Conservation (phyloP, 2,329 filamentous ascomycete species). For the Fusarium miscanthi region DNA sequence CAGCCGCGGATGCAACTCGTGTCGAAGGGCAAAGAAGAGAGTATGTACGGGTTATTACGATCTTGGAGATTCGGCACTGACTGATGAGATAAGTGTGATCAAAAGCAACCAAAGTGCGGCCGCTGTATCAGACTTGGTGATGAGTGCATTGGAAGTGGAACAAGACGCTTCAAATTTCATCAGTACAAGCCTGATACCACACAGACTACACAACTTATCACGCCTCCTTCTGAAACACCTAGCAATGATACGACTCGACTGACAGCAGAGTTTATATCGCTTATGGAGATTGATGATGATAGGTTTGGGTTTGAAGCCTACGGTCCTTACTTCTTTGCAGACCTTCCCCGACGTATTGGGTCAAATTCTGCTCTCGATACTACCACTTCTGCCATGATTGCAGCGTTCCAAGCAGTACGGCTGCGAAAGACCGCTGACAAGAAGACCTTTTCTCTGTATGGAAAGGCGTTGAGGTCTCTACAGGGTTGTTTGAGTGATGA, state of each 20-base stretch:
- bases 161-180: constrained; percentile 19
- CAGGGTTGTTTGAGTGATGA: constrained; percentile 8
- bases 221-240: not conserved
- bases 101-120: constrained; percentile 16
- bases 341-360: constrained; percentile 11
- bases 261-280: not conserved
- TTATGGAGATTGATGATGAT: constrained; percentile 21
- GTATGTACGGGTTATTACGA: not conserved
- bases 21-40: constrained; percentile 27
- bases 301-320: constrained; percentile 8
- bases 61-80: accelerated
- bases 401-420: constrained; percentile 4
- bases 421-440: not conserved
- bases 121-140: not conserved
- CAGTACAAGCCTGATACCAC: not conserved
- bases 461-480: constrained; percentile 6
- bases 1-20: constrained; percentile 14
- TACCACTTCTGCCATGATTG: constrained; percentile 4
- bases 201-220: not conserved
- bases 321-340: constrained; percentile 10
- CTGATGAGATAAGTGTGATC: constrained; percentile 15
- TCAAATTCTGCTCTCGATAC: constrained; percentile 8
- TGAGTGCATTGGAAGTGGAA: not conserved
- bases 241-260: constrained; percentile 1
- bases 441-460: not conserved